phyloP scores from a whole-genome alignment of 148 eudicot species.

The Euryodendron excelsum region DNA sequence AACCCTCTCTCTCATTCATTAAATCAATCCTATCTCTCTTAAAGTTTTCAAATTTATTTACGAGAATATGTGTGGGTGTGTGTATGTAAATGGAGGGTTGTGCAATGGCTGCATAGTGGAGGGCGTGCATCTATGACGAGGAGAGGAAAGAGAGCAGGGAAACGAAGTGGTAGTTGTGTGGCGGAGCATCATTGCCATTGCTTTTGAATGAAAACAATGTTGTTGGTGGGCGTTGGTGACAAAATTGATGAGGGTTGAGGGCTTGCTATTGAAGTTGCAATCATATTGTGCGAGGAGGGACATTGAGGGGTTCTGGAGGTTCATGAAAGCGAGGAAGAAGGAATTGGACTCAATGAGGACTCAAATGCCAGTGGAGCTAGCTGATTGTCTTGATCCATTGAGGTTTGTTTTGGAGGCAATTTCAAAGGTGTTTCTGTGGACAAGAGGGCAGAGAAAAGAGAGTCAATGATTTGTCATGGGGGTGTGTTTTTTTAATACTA shows the following conservation, averaged over 20 bases:
- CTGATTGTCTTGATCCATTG: slow-evolving; percentile 75
- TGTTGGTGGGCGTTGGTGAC: slow-evolving; percentile 1
- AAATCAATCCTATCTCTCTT: no score
- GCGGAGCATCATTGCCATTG: no score
- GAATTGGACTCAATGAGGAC: slow-evolving; percentile 63
- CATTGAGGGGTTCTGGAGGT: slow-evolving; percentile 59
- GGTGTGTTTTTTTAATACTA: slow-evolving; percentile 77
- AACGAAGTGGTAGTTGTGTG: no score
- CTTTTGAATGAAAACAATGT: no score
- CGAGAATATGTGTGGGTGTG: no score
- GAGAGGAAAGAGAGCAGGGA: no score
- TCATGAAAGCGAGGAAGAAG: slow-evolving; percentile 60
- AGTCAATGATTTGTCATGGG: slow-evolving; percentile 86
- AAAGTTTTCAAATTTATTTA: no score
- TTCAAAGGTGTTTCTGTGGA: slow-evolving; percentile 91
- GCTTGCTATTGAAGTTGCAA: slow-evolving; percentile 42
- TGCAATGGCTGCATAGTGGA: no score
- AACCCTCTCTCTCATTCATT: no score
- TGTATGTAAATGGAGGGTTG: no score
- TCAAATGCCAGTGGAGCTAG: slow-evolving; percentile 51
- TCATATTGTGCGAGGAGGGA: slow-evolving; percentile 56
- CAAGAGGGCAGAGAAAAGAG: slow-evolving; percentile 53
- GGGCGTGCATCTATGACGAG: no score
- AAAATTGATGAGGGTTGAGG: slow-evolving; percentile 61
- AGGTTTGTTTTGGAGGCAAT: slow-evolving; percentile 78